phyloP scores from a whole-genome alignment of 2,329 filamentous ascomycete genomes.

The Leptographium procerum region DNA sequence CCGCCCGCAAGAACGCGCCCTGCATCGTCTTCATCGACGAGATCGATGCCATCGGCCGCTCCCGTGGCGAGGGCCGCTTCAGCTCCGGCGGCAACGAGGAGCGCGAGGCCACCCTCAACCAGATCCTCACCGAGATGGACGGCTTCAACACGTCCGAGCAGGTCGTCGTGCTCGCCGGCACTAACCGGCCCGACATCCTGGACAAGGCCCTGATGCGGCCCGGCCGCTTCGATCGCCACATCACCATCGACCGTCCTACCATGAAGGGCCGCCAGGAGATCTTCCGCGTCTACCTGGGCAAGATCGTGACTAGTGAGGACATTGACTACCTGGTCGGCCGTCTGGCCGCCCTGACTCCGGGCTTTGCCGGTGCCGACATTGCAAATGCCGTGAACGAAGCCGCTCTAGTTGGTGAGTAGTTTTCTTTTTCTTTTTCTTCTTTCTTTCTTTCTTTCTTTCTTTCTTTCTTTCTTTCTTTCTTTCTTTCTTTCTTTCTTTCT shows the following conservation, averaged over 20 bases:
- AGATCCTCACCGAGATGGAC: slow-evolving; percentile 98
- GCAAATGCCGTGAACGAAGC: slow-evolving; percentile 98
- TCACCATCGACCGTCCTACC: slow-evolving; percentile 85
- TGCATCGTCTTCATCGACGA: slow-evolving; percentile 99
- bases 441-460: too few relatives aligned
- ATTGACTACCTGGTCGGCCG: slow-evolving; percentile 78
- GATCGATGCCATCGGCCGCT: slow-evolving; percentile 93
- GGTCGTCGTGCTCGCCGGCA: slow-evolving; percentile 92
- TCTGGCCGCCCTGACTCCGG: slow-evolving; percentile 83
- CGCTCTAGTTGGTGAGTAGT: slow-evolving; percentile 82
- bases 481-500: too few relatives aligned
- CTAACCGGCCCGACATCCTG: slow-evolving; percentile 86
- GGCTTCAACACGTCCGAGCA: slow-evolving; percentile 96
- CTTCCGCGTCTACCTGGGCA: slow-evolving; percentile 86
- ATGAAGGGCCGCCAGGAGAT: slow-evolving; percentile 97
- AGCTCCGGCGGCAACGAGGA: slow-evolving; percentile 86
- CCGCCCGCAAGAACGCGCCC: slow-evolving; percentile 87
- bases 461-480: too few relatives aligned
- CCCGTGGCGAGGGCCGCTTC: slow-evolving; percentile 65
- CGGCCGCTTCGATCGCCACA: slow-evolving; percentile 93
- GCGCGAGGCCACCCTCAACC: slow-evolving; percentile 91
- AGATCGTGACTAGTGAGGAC: slow-evolving; percentile 89
- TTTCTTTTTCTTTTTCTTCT: too few relatives aligned
- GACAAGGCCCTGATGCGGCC: slow-evolving; percentile 95
- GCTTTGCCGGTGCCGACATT: slow-evolving; percentile 96